Base-by-base conservation (phyloP, 805 yeast species). In the Komagataella pseudopastoris region DNA sequence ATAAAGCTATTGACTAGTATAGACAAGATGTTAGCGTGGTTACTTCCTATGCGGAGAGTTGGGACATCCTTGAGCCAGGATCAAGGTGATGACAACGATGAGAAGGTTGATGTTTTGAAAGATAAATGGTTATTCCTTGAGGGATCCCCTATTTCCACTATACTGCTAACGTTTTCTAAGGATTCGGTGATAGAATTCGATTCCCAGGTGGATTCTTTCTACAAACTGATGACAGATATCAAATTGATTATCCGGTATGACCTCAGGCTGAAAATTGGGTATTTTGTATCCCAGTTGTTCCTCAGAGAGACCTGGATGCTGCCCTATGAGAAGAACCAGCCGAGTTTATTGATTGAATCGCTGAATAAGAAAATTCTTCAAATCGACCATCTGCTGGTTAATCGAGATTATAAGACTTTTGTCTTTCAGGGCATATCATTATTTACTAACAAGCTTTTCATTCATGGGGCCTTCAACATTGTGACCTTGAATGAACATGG, bases 241-340 rank as follows among this genome's bases (percentile, higher is more conserved):
- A 64, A 74, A 52, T 57, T 80, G 36, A 70, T 80, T 3, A 66
- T 84, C 44, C 67, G 88, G 45, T 77, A 76, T 53, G 86, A 82
- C 56, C 62, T 81, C 49, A 68, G 84, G 54, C 69, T 73, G 52
- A 72, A 79, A 53, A 70, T 76, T 3, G 70, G 80, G 17, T 77
- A 75, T 62, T 74, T 72, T 57, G 67, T 81, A 18, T 72, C 75
- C 10, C 70, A 68, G 46, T 75, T 83, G 48, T 71, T 76, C 56
- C 60, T 62, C 44, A 72, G 70, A 46, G 73, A 75, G 45, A 73
- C 70, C 44, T 81, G 82, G 78, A 67, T 71, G 57, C 75, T 76
- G 18, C 73, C 79, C 1, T 83, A 81, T 10, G 86, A 81, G n/a
- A 30, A 14, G 14, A 30, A 30, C n/a, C 39, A 14, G 14, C 39